Evolutionary conservation across 225 moss, liverwort and hornwort genomes (phyloP).

Genomic region (Polytrichum commune): DNA sequence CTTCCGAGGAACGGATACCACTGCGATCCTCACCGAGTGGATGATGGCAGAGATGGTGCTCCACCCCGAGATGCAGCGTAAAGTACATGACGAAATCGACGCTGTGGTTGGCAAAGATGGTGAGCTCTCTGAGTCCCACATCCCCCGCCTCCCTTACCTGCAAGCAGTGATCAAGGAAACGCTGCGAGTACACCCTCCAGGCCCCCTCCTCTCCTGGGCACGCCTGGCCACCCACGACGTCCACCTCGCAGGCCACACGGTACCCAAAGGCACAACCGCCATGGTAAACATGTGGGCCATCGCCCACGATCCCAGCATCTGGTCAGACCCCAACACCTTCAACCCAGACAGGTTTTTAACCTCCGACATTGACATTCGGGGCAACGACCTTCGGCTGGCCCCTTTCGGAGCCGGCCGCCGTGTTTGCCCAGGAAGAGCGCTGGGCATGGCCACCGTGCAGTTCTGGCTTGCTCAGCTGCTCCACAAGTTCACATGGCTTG

Average conservation of each 20-base stretch:
- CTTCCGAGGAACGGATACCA: constrained; percentile 54
- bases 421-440: constrained; percentile 55
- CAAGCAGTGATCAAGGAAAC: constrained; percentile 55
- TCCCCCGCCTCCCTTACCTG: constrained; percentile 17
- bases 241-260: constrained; percentile 25
- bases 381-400: constrained; percentile 56
- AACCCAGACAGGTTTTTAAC: constrained; percentile 40
- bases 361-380: constrained; percentile 43
- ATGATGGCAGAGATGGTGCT: constrained; percentile 36
- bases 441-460: constrained; percentile 45
- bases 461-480: constrained; percentile 58
- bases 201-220: constrained; percentile 54
- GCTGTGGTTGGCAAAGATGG: not conserved
- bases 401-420: constrained; percentile 67
- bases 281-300: constrained; percentile 67
- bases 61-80: constrained; percentile 27
- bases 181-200: constrained; percentile 43
- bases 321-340: constrained; percentile 43
- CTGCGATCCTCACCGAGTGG: constrained; percentile 56
- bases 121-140: constrained; percentile 3
- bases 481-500: constrained; percentile 54
- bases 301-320: constrained; percentile 36
- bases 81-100: constrained; percentile 20
- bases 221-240: constrained; percentile 42
- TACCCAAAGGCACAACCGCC: constrained; percentile 47